Evolutionary conservation across 345 rosid genomes (phyloP), one percentile per base, ranked within the genome.

Genomic region (Limnanthes douglasii): DNA sequence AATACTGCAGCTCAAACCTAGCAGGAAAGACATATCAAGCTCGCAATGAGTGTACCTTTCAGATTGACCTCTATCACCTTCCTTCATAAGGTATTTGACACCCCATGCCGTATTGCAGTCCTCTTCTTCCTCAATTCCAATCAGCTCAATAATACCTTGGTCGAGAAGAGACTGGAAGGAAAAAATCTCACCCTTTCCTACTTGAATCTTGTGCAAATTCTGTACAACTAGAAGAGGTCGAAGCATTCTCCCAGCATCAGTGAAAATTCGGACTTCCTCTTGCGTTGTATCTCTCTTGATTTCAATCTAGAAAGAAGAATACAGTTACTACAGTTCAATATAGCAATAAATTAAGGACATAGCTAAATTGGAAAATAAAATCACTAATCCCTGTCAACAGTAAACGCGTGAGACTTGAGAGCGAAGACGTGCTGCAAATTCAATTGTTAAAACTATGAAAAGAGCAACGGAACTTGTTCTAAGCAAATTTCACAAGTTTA

Each of bases 51-150:
- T 76, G 41, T 69, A 77, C 50, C 34, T 66, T 1, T 62, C 37
- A 18, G 57, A 51, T 21, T 33, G 52, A 8, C 14, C 36, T 11
- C 27, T 59, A 3, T 46, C 57, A 40, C 6, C 46, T 34, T 59
- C 73, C 12, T 33, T 48, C 18, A 88, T 22, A 19, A 86, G 74
- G 37, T 59, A 61, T 21, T 51, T 70, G 34, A 84, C 33, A 35
- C 71, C 61, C 92, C 95, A 84, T 11, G 95, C 92, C 0, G 72
- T 66, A 6, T 21, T 30, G 33, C 84, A 83, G 41, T 88, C 98
- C 50, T 88, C 95, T 60, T 88, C 98, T 56, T 84, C 98, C 58
- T 83, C 95, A 1, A 70, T 56, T 33, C 98, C 95, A 18, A 79
- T 32, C 28, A 83, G 59, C 66, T 88, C 93, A 1, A 79, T 44